Conservation (phyloP, 306 rosid species). For the Morella rubra region DNA sequence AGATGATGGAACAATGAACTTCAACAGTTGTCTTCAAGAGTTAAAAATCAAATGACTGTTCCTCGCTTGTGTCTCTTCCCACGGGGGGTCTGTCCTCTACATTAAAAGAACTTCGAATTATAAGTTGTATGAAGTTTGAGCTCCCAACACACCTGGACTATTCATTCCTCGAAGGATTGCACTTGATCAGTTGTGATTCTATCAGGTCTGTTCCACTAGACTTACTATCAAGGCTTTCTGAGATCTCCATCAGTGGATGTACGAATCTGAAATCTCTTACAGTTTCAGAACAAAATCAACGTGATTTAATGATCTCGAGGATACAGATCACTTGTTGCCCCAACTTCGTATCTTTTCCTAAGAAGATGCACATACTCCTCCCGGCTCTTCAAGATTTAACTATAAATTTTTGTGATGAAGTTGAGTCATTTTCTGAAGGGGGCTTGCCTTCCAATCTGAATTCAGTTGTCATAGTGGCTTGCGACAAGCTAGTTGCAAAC, state of each 20-base stretch:
- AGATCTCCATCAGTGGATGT: not conserved
- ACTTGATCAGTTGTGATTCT: not conserved
- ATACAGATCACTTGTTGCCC: constrained; percentile 28
- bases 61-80: not conserved
- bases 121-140: not conserved
- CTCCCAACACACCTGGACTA: not conserved
- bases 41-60: not conserved
- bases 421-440: constrained; percentile 10
- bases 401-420: constrained; percentile 33
- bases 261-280: not conserved
- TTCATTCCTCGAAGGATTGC: not conserved
- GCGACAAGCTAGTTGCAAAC: constrained; percentile 22
- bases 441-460: constrained; percentile 20
- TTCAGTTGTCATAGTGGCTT: constrained; percentile 32
- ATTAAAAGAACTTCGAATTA: not conserved
- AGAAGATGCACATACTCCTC: constrained; percentile 29
- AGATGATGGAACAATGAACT: not conserved
- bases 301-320: constrained; percentile 1
- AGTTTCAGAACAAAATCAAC: too few relatives aligned
- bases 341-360: constrained; percentile 31
- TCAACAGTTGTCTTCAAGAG: not conserved
- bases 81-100: not conserved
- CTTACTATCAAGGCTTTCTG: not conserved
- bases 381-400: constrained; percentile 33
- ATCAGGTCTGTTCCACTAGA: not conserved